phyloP scores from a whole-genome alignment of 257 asterid species.

The Solanum neorickii region DNA sequence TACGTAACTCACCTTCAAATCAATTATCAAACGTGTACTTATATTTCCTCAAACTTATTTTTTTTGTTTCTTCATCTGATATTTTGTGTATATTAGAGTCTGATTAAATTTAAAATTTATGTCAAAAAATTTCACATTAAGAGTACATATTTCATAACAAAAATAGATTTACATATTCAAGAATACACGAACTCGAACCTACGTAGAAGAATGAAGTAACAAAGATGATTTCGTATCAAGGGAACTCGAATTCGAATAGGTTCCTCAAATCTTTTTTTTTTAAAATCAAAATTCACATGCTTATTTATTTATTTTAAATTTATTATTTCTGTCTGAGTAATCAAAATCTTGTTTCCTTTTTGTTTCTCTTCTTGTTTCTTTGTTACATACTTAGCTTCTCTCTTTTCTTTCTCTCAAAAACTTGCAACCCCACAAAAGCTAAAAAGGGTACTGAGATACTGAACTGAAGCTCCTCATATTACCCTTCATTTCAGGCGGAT shows the following conservation, averaged over 20 bases:
- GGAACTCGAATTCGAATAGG: too few relatives aligned
- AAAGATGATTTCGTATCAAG: too few relatives aligned
- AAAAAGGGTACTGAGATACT: not conserved
- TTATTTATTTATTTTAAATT: not conserved
- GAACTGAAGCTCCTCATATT: not conserved
- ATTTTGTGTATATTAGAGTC: fast-evolving
- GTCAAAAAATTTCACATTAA: fast-evolving
- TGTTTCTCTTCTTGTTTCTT: not conserved
- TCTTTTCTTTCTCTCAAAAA: not conserved
- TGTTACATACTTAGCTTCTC: not conserved
- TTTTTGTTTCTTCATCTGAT: too few relatives aligned
- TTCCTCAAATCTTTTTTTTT: not conserved
- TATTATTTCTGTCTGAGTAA: not conserved
- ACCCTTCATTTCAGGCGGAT: slow-evolving; percentile 8
- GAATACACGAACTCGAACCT: not conserved
- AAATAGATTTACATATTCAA: too few relatives aligned
- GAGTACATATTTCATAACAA: too few relatives aligned
- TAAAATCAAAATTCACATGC: not conserved
- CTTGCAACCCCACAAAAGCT: not conserved
- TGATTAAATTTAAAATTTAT: too few relatives aligned
- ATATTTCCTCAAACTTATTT: too few relatives aligned
- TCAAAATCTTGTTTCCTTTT: not conserved
- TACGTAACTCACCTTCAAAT: too few relatives aligned
- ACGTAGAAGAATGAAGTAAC: too few relatives aligned
- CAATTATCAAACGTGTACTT: too few relatives aligned